phyloP scores from a whole-genome alignment of 352 stramenopile species.

The Globisporangium recalcitrans region DNA sequence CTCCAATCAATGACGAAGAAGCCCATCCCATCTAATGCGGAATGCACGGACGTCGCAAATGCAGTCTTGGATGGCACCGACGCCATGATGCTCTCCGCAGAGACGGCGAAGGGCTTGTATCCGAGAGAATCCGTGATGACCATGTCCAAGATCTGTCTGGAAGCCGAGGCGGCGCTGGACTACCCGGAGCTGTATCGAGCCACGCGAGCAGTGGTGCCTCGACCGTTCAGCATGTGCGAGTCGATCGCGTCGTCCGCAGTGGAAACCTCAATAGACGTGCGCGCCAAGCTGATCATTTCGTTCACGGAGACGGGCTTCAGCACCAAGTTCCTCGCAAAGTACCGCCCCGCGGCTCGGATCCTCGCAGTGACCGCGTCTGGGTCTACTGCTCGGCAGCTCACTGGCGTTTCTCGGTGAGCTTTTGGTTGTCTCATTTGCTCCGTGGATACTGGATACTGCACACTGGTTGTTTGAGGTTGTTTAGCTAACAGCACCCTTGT shows the following conservation, averaged over 20 bases:
- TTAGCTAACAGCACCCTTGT: neutral
- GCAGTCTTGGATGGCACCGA: conserved; percentile 98
- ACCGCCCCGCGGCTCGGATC: conserved; percentile 86
- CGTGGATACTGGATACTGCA: no score
- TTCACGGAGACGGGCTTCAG: conserved; percentile 94
- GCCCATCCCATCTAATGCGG: conserved; percentile 95
- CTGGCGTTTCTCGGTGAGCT: conserved; percentile 69
- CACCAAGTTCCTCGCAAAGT: conserved; percentile 95
- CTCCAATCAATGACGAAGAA: conserved; percentile 99
- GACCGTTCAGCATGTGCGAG: conserved; percentile 80
- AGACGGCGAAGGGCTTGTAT: conserved; percentile 98
- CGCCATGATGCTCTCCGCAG: conserved; percentile 98
- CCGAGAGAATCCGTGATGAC: conserved; percentile 93
- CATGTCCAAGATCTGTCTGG: conserved; percentile 90
- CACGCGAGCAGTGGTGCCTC: conserved; percentile 35
- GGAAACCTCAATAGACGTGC: conserved; percentile 96
- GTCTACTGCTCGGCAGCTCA: conserved; percentile 63
- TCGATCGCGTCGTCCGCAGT: conserved; percentile 96
- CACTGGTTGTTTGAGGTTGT: neutral
- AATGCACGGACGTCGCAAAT: conserved; percentile 99
- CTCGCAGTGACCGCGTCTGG: conserved; percentile 85
- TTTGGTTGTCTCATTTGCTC: neutral
- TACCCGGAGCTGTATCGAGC: conserved; percentile 68
- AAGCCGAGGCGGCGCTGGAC: conserved; percentile 85
- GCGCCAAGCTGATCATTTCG: conserved; percentile 96